These are phyloP conservation scores for Drechmeria coniospora DNA, from an alignment of 2,329 filamentous ascomycete genomes.

Conservation along the genomic window DNA sequence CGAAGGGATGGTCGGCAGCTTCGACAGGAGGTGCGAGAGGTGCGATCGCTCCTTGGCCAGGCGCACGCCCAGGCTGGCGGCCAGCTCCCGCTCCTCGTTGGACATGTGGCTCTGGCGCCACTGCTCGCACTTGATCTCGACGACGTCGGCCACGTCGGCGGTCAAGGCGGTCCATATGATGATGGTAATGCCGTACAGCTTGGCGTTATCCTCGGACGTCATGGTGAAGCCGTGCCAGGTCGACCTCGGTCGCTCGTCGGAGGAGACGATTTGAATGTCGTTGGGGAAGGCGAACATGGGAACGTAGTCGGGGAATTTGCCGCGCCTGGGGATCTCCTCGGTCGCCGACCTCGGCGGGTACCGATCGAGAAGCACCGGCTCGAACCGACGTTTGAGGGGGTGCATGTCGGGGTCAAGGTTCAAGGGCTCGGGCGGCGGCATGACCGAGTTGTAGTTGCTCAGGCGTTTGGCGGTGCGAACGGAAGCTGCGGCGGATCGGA, in stretches of 20 bases:
- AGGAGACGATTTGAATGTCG: constrained; percentile 91
- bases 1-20: constrained; percentile 64
- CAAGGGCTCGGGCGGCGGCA: constrained; percentile 81
- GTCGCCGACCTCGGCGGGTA: constrained; percentile 74
- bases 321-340: constrained; percentile 66
- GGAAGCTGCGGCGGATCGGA: constrained; percentile 32
- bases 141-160: constrained; percentile 63
- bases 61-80: constrained; percentile 77
- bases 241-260: constrained; percentile 83
- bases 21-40: constrained; percentile 72
- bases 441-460: constrained; percentile 97
- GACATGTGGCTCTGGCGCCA: constrained; percentile 83
- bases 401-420: constrained; percentile 88
- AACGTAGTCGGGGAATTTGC: constrained; percentile 88
- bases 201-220: constrained; percentile 85
- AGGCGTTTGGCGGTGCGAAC: constrained; percentile 71
- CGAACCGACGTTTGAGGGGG: constrained; percentile 81
- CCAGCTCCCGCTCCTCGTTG: constrained; percentile 77
- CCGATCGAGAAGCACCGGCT: constrained; percentile 87
- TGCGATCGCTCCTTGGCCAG: constrained; percentile 79
- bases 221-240: constrained; percentile 99
- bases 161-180: constrained; percentile 88
- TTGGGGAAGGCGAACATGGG: constrained; percentile 99
- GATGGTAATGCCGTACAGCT: constrained; percentile 80
- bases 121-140: constrained; percentile 69